Percentiles rank a stretch among this genome's conserved stretches.
These are phyloP conservation scores for Xylaria intraflava DNA, from an alignment of 495 filamentous ascomycete genomes.

Conservation along the genomic window DNA sequence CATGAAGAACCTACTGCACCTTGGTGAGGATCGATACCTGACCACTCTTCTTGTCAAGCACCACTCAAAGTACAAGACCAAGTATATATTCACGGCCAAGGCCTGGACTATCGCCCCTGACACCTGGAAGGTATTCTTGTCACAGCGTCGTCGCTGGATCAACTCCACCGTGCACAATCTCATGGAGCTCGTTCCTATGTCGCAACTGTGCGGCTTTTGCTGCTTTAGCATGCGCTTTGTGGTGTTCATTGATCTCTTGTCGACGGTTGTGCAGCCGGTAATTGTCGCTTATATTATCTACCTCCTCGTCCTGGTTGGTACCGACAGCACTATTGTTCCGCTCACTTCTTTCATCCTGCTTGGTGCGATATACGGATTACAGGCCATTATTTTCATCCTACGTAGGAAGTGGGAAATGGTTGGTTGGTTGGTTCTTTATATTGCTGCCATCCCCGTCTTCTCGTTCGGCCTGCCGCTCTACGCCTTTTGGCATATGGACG, in stretches of 20 bases:
- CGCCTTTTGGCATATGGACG: constrained; percentile 99
- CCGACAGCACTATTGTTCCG: constrained; percentile 58
- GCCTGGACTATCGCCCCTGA: constrained; percentile 97
- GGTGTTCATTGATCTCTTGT: constrained; percentile 89
- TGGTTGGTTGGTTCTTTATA: constrained; percentile 97
- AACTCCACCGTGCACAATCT: constrained; percentile 99
- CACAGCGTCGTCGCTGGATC: constrained; percentile 98
- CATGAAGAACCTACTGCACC: constrained; percentile 96
- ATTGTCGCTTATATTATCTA: constrained; percentile 89
- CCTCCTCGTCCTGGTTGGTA: constrained; percentile 66
- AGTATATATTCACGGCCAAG: constrained; percentile 87
- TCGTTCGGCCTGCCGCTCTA: constrained; percentile 86
- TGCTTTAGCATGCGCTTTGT: constrained; percentile 99
- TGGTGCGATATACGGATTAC: constrained; percentile 90
- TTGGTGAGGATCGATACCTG: constrained; percentile 92
- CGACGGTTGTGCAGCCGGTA: constrained; percentile 86
- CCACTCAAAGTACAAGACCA: constrained; percentile 92
- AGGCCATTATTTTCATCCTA: constrained; percentile 94
- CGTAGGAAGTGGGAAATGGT: constrained; percentile 98
- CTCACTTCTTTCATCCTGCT: constrained; percentile 82
- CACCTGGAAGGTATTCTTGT: constrained; percentile 88
- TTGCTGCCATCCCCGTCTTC: constrained; percentile 88
- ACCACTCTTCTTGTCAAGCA: constrained; percentile 92
- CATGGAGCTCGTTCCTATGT: constrained; percentile 86
- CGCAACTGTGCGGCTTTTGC: constrained; percentile 97